Conservation (phyloP, 768 basidiomycete genomes). For the Hygrocybe coccinea region DNA sequence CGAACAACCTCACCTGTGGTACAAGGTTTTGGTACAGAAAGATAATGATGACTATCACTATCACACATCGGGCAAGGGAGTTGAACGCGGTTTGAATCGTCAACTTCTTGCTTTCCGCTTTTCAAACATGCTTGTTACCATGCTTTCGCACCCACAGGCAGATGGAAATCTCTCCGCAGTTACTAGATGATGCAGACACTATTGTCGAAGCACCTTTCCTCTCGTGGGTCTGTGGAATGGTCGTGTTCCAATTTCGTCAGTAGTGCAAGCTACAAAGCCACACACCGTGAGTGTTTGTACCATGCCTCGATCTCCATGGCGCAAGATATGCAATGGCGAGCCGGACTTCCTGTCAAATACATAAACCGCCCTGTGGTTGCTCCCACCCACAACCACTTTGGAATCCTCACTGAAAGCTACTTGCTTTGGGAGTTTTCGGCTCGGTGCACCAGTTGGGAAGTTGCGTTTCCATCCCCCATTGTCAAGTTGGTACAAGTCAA, state of each 20-base stretch:
- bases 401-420: slow-evolving; percentile 14
- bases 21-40: too few species aligned
- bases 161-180: neutral
- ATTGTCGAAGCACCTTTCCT: slow-evolving; percentile 1
- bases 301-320: slow-evolving; percentile 9
- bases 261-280: neutral
- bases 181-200: slow-evolving; percentile 4
- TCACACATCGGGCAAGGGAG: too few species aligned
- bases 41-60: too few species aligned
- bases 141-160: neutral
- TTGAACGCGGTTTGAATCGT: too few species aligned
- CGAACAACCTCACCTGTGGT: too few species aligned
- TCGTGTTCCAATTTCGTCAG: neutral
- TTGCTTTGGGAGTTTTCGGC: slow-evolving; percentile 15
- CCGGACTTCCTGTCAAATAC: slow-evolving; percentile 20
- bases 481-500: slow-evolving; percentile 18
- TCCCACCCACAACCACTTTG: slow-evolving; percentile 16
- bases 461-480: slow-evolving; percentile 13
- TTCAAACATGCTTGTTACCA: too few species aligned
- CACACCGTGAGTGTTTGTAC: slow-evolving; percentile 11
- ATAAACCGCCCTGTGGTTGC: slow-evolving; percentile 20
- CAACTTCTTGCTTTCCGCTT: too few species aligned
- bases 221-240: slow-evolving; percentile 1
- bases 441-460: slow-evolving; percentile 8
- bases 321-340: slow-evolving; percentile 6